Percentiles rank a stretch among this genome's conserved stretches.
phyloP scores from a whole-genome alignment of 1,284 basidiomycete genomes.

The Ganoderma leucocontextum region DNA sequence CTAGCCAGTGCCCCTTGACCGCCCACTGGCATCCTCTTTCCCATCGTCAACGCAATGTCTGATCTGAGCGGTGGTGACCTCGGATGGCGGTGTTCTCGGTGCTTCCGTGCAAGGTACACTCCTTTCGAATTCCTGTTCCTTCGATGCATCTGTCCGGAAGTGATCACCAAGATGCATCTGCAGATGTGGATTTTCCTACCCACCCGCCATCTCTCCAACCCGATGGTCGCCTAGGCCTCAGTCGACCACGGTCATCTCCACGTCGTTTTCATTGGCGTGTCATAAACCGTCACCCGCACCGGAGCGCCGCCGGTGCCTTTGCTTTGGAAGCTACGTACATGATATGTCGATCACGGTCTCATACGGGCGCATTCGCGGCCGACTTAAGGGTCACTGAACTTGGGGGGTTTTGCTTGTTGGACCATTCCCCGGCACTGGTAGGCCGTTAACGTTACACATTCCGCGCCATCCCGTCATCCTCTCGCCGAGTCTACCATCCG shows the following conservation, averaged over 20 bases:
- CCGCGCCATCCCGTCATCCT: no score
- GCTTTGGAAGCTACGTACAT: background rate
- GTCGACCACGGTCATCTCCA: background rate
- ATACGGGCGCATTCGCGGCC: background rate
- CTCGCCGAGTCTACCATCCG: no score
- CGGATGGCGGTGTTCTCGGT: background rate
- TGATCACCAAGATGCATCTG: no score
- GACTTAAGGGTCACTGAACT: background rate
- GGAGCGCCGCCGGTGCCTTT: background rate
- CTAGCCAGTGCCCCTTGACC: background rate
- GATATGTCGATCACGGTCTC: slow-evolving; percentile 3
- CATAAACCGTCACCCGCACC: background rate
- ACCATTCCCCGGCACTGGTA: no score
- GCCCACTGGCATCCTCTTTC: background rate
- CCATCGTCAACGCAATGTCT: background rate
- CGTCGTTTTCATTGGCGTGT: background rate
- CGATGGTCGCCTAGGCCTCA: background rate
- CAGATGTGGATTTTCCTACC: background rate
- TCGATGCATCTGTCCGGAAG: background rate
- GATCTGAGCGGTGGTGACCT: background rate
- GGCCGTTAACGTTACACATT: no score
- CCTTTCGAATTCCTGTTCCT: background rate
- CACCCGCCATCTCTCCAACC: background rate
- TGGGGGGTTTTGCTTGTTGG: background rate
- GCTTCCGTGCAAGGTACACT: background rate